Base-by-base conservation (phyloP, 2,329 filamentous ascomycete species). In the Aspergillus jensenii region DNA sequence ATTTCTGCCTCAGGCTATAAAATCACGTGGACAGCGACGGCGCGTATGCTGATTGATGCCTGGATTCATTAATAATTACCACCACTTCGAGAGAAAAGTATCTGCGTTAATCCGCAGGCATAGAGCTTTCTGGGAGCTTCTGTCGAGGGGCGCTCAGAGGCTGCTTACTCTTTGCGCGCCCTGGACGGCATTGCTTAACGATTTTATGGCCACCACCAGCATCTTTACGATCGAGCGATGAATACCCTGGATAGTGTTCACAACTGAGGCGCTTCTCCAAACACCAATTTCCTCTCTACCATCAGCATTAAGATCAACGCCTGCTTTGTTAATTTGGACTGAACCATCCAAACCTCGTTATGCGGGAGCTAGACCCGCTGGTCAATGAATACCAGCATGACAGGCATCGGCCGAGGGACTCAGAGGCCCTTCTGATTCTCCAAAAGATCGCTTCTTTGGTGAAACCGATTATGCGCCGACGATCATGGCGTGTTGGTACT, bases 401-500 rank as follows among this genome's bases (percentile, higher is more conserved):
- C n/a, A 78, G 79, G 46, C 72, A 75, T 27, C 73, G 77, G 8
- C 75, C 77, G 11, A 75, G 81, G 11, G 78, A 81, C 61, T 71
- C 76, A n/a, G 82, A 84, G 60, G 82, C 82, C 11, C 69, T 84
- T 3, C 69, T 84, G 37, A 85, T 84, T 57, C 82, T 98, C 23
- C 89, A 87, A 67, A 93, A 90, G 74, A 83, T 96, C 41, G 91
- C 91, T 3, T 96, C 92, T 25, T 77, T 96, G 57, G 93, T 97
- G 61, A 97, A 96, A 73, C 93, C 93, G 17, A 90, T 98, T 62
- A 98, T 98, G 93, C 84, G 91, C 63, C 91, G 91, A 48, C 86
- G 90, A 44, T 82, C 82, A 55, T 98, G 92, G 90, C 88, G 81
- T 61, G 90, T 98, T 35, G 82, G 84, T 27, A 85, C 90, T 48